A percentile compares a stretch with the other conserved stretches of the same genome.
phyloP scores from a whole-genome alignment of 2,329 filamentous ascomycete species.

The Penicillium psychrosexuale region DNA sequence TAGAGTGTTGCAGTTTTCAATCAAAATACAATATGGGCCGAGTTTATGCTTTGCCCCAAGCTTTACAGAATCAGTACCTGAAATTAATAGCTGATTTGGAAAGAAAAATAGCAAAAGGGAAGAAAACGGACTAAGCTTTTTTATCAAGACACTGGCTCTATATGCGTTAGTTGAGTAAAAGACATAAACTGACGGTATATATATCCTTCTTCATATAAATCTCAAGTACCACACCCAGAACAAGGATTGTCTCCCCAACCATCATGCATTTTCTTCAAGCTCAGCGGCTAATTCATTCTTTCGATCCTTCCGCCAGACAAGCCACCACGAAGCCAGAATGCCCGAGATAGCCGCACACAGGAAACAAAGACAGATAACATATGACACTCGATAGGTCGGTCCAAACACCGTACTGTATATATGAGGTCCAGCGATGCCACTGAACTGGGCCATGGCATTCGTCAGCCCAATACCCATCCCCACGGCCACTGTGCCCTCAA shows the following conservation, averaged over 20 bases:
- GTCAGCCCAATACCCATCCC: slow-evolving; percentile 44
- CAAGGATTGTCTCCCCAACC: neutral
- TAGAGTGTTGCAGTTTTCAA: neutral
- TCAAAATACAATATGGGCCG: no score
- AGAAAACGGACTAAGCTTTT: neutral
- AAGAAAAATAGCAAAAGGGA: neutral
- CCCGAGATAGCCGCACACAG: slow-evolving; percentile 30
- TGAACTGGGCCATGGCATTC: slow-evolving; percentile 46
- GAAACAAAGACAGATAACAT: slow-evolving; percentile 37
- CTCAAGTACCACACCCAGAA: neutral
- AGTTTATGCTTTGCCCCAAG: no score
- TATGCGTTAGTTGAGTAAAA: neutral
- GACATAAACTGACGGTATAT: neutral
- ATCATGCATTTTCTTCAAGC: neutral
- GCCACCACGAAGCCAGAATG: slow-evolving; percentile 25
- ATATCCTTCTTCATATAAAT: neutral
- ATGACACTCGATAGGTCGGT: slow-evolving; percentile 38
- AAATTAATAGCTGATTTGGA: no score
- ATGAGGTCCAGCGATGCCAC: slow-evolving; percentile 43
- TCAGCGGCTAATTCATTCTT: slow-evolving; percentile 1
- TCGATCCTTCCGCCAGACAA: slow-evolving; percentile 22
- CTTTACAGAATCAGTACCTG: no score
- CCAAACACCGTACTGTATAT: slow-evolving; percentile 43
- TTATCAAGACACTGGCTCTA: no score
- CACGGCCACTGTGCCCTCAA: slow-evolving; percentile 42